Percentiles rank a stretch among this genome's conserved stretches.
Conservation (phyloP, 2,329 filamentous ascomycete genomes). For the Ophiostoma novo-ulmi region DNA sequence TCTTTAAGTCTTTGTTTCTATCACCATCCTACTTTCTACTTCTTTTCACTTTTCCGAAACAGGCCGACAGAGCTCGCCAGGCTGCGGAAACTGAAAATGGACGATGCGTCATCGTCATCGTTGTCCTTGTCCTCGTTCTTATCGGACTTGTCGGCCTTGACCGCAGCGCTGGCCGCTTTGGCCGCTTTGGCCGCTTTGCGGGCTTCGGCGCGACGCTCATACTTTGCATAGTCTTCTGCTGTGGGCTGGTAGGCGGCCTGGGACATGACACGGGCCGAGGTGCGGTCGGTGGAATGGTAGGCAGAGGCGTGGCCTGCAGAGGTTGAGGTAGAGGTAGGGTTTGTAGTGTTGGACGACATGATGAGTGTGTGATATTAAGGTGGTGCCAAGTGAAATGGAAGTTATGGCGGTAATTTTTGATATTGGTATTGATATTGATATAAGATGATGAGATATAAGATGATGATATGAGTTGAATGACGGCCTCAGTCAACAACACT, state of each 20-base stretch:
- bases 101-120: slow-evolving; percentile 15
- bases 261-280: slow-evolving; percentile 14
- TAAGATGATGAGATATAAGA: background rate
- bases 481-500: too few relatives aligned
- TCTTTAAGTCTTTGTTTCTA: too few relatives aligned
- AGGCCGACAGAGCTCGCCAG: slow-evolving; percentile 28
- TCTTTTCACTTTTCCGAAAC: slow-evolving; percentile 17
- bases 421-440: background rate
- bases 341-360: background rate
- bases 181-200: slow-evolving; percentile 18
- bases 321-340: background rate
- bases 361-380: background rate
- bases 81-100: slow-evolving; percentile 18
- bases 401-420: too few relatives aligned
- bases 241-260: slow-evolving; percentile 22
- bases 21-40: background rate
- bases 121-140: background rate
- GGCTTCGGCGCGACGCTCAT: slow-evolving; percentile 19
- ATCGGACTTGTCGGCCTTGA: slow-evolving; percentile 13
- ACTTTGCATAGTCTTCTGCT: slow-evolving; percentile 13
- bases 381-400: too few relatives aligned
- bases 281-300: slow-evolving; percentile 19
- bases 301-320: background rate
- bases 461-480: background rate
- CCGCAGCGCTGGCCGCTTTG: slow-evolving; percentile 14